These are phyloP conservation scores for Epichloe festucae DNA, from an alignment of 2,329 filamentous ascomycete species.

Conservation along the genomic window DNA sequence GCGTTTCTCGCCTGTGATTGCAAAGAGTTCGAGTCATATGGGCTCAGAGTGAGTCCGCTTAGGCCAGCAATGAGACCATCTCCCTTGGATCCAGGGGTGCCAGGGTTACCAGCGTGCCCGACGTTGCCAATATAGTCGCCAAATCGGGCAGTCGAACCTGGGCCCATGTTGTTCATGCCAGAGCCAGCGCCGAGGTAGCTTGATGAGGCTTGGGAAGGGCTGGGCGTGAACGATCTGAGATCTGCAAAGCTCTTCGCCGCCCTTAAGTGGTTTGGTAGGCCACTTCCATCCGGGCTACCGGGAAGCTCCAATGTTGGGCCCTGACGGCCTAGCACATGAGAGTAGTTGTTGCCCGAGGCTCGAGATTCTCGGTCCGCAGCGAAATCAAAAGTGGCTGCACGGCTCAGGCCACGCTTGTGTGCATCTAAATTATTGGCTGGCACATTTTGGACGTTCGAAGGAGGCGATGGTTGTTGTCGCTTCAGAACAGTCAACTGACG, in stretches of 20 bases:
- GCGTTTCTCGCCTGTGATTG: constrained; percentile 29
- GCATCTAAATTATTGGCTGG: constrained; percentile 59
- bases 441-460: constrained; percentile 41
- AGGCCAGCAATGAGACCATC: constrained; percentile 35
- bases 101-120: constrained; percentile 22
- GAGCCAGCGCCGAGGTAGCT: constrained; percentile 47
- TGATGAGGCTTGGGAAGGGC: constrained; percentile 71
- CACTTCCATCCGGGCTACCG: constrained; percentile 55
- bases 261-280: constrained; percentile 66
- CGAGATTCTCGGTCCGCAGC: constrained; percentile 63
- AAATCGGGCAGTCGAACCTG: constrained; percentile 26
- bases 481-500: constrained; percentile 87
- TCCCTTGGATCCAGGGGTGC: constrained; percentile 26
- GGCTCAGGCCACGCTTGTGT: constrained; percentile 72
- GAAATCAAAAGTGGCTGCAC: constrained; percentile 96
- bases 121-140: constrained; percentile 31
- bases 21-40: constrained; percentile 32
- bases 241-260: constrained; percentile 96
- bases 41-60: constrained; percentile 36
- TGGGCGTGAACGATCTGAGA: constrained; percentile 86
- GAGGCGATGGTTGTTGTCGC: constrained; percentile 38
- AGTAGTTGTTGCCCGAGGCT: constrained; percentile 52
- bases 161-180: constrained; percentile 43
- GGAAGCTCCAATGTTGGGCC: constrained; percentile 77
- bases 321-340: constrained; percentile 62